Conservation (phyloP, 106 monocot species). For the Acanthochlamys bracteata region DNA sequence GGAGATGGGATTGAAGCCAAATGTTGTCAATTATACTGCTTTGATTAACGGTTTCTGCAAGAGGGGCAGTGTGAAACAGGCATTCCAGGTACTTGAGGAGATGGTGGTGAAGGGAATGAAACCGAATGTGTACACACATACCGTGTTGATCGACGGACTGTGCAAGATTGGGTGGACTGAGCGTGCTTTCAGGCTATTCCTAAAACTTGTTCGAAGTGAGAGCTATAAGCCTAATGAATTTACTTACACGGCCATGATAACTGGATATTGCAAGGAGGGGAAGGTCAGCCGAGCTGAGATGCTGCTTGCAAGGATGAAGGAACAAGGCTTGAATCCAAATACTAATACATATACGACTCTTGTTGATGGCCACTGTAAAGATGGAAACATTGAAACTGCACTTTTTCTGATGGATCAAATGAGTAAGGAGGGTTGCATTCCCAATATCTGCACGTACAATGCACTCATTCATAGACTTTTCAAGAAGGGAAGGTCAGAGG, state of each 20-base stretch:
- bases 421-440: constrained; percentile 42
- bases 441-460: constrained; percentile 83
- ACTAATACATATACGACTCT: constrained; percentile 72
- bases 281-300: constrained; percentile 85
- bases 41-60: constrained; percentile 76
- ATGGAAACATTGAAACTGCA: constrained; percentile 56
- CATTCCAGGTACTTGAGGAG: constrained; percentile 83
- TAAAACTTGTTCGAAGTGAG: constrained; percentile 83
- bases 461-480: constrained; percentile 54
- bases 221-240: constrained; percentile 78
- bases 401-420: constrained; percentile 54
- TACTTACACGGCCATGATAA: constrained; percentile 92
- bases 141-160: constrained; percentile 69
- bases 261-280: constrained; percentile 80
- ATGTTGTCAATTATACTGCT: constrained; percentile 89
- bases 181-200: constrained; percentile 80
- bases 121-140: constrained; percentile 94
- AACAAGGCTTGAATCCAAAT: constrained; percentile 69
- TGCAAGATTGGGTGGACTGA: constrained; percentile 98
- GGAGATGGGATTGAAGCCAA: constrained; percentile 47
- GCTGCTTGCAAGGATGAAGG: constrained; percentile 70
- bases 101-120: constrained; percentile 67
- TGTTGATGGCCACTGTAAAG: constrained; percentile 78
- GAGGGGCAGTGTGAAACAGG: constrained; percentile 83
- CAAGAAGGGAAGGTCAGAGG: constrained; percentile 48